Evolutionary conservation across 345 rosid species (phyloP).

Genomic region (Xanthoceras sorbifolium): DNA sequence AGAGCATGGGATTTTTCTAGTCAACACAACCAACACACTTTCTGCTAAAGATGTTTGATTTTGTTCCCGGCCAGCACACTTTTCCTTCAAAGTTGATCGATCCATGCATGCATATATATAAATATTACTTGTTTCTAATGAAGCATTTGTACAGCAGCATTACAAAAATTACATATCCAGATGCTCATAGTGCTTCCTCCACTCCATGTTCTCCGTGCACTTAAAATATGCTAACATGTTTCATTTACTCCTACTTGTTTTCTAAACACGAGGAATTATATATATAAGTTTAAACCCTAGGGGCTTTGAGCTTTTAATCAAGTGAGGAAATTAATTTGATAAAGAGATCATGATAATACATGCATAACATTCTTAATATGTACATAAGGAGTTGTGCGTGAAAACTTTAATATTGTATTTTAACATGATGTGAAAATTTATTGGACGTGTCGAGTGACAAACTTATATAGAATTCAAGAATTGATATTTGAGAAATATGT

Average conservation of each 20-base stretch:
- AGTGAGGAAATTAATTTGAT: slow-evolving; percentile 14
- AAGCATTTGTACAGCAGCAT: neutral
- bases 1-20: slow-evolving; percentile 26
- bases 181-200: slow-evolving; percentile 44
- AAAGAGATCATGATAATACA: neutral
- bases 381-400: no score
- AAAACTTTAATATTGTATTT: no score
- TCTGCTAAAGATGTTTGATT: slow-evolving; percentile 13
- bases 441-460: no score
- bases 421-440: no score
- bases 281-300: slow-evolving; percentile 8
- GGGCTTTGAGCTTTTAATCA: slow-evolving; percentile 9
- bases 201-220: slow-evolving; percentile 30
- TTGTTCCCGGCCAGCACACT: neutral
- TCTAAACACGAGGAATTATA: slow-evolving; percentile 17
- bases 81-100: neutral
- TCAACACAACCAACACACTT: slow-evolving; percentile 17
- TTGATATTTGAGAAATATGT: neutral
- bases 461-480: neutral
- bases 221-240: slow-evolving; percentile 33
- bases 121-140: neutral
- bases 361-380: no score
- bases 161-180: slow-evolving; percentile 27
- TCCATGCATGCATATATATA: neutral
- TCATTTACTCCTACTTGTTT: slow-evolving; percentile 24